These are phyloP conservation scores for Volvox africanus DNA, from an alignment of 139 green algal genomes.

Conservation along the genomic window DNA sequence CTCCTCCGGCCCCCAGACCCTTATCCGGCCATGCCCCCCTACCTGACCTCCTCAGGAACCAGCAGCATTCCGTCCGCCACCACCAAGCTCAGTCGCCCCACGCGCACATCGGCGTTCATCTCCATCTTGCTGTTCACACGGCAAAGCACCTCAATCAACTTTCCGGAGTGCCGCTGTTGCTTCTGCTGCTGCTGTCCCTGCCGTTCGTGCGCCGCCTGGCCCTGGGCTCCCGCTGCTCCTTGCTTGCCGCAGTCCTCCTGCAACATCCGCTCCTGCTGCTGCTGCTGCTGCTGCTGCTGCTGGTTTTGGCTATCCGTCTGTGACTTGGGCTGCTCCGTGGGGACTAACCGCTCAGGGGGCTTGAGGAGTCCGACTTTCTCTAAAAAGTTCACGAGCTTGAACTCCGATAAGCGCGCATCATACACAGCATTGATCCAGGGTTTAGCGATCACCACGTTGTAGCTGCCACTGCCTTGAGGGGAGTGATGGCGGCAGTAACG, in stretches of 20 bases:
- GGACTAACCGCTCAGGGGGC: background rate
- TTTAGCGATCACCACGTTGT: conserved; percentile 24
- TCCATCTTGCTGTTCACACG: conserved; percentile 34
- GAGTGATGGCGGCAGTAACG: too few relatives aligned
- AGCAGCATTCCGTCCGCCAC: conserved; percentile 52
- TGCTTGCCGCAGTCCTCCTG: too few relatives aligned
- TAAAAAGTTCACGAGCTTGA: conserved; percentile 21
- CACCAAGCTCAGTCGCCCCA: conserved; percentile 26
- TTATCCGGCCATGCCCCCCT: background rate
- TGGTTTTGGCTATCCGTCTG: background rate
- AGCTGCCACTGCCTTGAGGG: background rate
- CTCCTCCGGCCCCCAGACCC: background rate
- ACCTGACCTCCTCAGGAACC: conserved; percentile 54
- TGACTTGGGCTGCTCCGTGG: background rate
- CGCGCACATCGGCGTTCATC: conserved; percentile 47
- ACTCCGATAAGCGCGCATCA: background rate
- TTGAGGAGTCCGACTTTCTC: conserved; percentile 36
- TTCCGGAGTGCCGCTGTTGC: background rate
- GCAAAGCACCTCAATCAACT: conserved; percentile 34
- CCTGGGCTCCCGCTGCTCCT: background rate
- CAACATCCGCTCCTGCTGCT: background rate
- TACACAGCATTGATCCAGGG: conserved; percentile 46
- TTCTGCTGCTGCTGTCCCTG: background rate
- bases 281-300: background rate
- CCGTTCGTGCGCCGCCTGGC: background rate